Evolutionary conservation across 2,329 filamentous ascomycete genomes (phyloP), one percentile per base, ranked within the genome.

Genomic region (Tolypocladium endophyticum): DNA sequence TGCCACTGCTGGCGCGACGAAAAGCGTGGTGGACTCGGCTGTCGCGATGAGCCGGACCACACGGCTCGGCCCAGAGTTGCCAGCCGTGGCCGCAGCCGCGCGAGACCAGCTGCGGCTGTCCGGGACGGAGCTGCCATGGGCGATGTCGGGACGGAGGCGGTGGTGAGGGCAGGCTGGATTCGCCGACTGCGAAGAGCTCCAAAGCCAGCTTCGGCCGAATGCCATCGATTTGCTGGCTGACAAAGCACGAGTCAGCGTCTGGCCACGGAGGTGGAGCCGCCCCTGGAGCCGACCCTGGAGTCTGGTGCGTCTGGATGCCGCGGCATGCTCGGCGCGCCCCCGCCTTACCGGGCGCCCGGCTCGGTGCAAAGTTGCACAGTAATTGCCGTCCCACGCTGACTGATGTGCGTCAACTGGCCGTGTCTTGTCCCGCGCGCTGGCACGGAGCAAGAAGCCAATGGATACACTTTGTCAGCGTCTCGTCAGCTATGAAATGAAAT

Each of bases 61-160:
- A 53, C 2, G 30, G 38, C n/a, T 18, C 20, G 36, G 18, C 33
- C 47, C 52, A 25, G 20, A 18, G 25, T 20, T 8, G 56, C 47
- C 20, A 12, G 52, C 53, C 53, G 35, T 23, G 38, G 33, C 38
- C 41, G 59, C 23, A 53, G 33, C 35, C 56, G 45, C 38, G 50
- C 57, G 12, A 58, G 18, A 55, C 57, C 25, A 33, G 35, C 56
- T 20, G 56, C 43, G 45, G 52, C 58, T 28, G 62, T 58, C 45
- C 59, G 59, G 52, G 62, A 59, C 55, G 59, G 61, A 16, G 61
- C 60, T 39, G 62, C 61, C 61, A 64, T 63, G 52, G 18, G 57
- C 56, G 59, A 54, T 56, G 38, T 30, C 38, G 53, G 50, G 60
- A 59, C 47, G 58, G 33, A 41, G 57, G 39, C 36, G 57, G 38